phyloP scores from a whole-genome alignment of 2,329 filamentous ascomycete species.

The Plenodomus tracheiphilus region DNA sequence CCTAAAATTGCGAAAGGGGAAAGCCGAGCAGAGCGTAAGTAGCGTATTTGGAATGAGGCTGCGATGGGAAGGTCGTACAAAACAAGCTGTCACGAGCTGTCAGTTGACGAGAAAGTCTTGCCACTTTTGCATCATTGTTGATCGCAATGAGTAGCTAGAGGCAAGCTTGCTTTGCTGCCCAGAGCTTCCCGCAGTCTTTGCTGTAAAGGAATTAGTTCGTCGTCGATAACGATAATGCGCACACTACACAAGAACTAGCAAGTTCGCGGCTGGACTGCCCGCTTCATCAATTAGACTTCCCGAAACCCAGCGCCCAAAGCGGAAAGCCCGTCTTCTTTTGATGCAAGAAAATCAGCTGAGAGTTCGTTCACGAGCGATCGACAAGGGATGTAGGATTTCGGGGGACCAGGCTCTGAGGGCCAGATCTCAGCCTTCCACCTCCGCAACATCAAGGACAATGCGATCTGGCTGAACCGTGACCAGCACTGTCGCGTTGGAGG shows the following conservation, averaged over 20 bases:
- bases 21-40: not conserved
- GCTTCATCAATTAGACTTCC: conserved; percentile 8
- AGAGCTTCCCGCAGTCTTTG: not conserved
- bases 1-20: not conserved
- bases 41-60: not conserved
- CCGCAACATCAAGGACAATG: not conserved
- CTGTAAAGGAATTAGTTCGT: not conserved
- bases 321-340: conserved; percentile 2
- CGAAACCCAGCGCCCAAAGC: conserved; percentile 5
- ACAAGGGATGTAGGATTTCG: not conserved
- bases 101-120: conserved; percentile 3
- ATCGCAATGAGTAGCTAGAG: not conserved
- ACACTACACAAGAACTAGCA: not conserved
- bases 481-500: not conserved
- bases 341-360: not conserved
- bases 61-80: not conserved
- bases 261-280: not conserved
- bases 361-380: not conserved
- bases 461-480: not conserved
- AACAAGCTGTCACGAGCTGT: conserved; percentile 4
- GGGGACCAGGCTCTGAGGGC: not conserved
- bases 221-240: not conserved
- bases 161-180: not conserved
- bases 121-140: not conserved
- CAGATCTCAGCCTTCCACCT: not conserved